These are phyloP conservation scores for Aechmea fasciata DNA, from an alignment of 176 grass and related monocot genomes.

Conservation along the genomic window DNA sequence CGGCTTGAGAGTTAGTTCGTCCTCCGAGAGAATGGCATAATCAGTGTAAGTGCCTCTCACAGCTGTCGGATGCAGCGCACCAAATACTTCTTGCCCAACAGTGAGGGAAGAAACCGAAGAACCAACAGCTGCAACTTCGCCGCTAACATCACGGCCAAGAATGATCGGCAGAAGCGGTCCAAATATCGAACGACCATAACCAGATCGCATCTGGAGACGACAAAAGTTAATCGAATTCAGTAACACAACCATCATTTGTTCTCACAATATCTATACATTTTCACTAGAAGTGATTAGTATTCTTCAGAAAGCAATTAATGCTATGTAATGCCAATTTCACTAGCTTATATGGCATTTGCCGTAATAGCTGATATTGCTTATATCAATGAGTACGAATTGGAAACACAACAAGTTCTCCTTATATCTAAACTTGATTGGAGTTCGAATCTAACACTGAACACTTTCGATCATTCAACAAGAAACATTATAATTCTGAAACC, in stretches of 20 bases:
- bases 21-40: slow-evolving; percentile 78
- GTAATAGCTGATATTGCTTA: no score
- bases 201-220: slow-evolving; percentile 61
- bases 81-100: slow-evolving; percentile 77
- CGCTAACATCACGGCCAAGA: slow-evolving; percentile 83
- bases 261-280: neutral
- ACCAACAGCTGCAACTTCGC: slow-evolving; percentile 86
- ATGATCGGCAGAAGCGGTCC: slow-evolving; percentile 66
- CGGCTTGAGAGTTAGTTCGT: slow-evolving; percentile 88
- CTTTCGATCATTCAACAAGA: slow-evolving; percentile 1
- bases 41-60: slow-evolving; percentile 85
- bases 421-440: neutral
- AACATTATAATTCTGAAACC: neutral
- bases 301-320: neutral
- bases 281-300: neutral
- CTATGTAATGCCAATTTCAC: neutral
- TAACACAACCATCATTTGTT: neutral
- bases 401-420: neutral
- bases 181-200: slow-evolving; percentile 86
- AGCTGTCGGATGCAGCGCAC: slow-evolving; percentile 83
- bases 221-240: slow-evolving; percentile 11
- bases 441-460: no score
- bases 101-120: slow-evolving; percentile 48
- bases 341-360: no score
- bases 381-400: no score